Percentiles rank a stretch among this genome's conserved stretches.
These are phyloP conservation scores for Tephrocybe sp. DNA, from an alignment of 768 basidiomycete genomes.

Conservation along the genomic window DNA sequence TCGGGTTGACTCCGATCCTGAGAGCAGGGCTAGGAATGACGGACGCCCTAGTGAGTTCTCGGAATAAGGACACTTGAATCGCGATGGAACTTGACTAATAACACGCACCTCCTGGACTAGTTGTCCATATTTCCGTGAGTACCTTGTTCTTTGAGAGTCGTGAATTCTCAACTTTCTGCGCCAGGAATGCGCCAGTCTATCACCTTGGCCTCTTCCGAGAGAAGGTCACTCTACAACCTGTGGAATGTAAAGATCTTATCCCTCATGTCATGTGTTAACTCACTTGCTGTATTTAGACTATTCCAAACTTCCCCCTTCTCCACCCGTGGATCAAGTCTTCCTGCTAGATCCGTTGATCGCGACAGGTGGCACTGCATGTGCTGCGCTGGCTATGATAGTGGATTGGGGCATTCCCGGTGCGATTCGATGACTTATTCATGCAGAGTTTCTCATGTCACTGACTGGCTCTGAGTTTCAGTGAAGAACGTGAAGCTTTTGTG, in stretches of 20 bases:
- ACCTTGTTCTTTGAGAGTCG: neutral
- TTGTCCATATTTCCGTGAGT: constrained; percentile 83
- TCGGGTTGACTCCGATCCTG: constrained; percentile 89
- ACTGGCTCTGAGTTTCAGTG: no score
- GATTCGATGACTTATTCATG: constrained; percentile 3
- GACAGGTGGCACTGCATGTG: constrained; percentile 89
- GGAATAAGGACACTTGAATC: no score
- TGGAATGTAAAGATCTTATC: constrained; percentile 66
- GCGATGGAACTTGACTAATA: no score
- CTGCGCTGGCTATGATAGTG: constrained; percentile 81
- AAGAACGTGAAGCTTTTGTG: constrained; percentile 78
- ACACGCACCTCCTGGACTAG: constrained; percentile 19
- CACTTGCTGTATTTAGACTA: constrained; percentile 55
- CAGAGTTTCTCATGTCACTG: no score
- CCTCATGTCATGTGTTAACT: neutral
- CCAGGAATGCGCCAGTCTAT: constrained; percentile 81
- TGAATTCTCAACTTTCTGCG: no score
- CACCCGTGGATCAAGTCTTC: constrained; percentile 81
- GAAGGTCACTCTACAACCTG: constrained; percentile 84
- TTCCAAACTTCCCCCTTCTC: constrained; percentile 79
- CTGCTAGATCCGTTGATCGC: constrained; percentile 92
- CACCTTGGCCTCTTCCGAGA: constrained; percentile 91
- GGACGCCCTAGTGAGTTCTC: constrained; percentile 70
- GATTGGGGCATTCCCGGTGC: constrained; percentile 81
- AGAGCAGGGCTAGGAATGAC: constrained; percentile 94